These are phyloP conservation scores for Euphorbia celastroides DNA, from an alignment of 441 rosid genomes.

Conservation along the genomic window DNA sequence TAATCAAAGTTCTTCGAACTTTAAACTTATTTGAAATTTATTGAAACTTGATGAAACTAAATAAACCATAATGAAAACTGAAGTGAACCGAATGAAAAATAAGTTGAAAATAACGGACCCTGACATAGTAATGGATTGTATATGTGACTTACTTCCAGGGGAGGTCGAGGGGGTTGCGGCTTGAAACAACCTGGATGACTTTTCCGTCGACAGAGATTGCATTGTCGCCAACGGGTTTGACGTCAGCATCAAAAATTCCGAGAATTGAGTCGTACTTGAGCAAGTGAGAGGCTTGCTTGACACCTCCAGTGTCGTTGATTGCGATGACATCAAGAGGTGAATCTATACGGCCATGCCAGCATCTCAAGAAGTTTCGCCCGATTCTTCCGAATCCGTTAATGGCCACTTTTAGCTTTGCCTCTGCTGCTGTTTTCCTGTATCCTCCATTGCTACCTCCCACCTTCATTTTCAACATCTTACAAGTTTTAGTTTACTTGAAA, in stretches of 20 bases:
- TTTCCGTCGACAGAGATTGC: conserved; percentile 95
- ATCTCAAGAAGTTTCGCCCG: conserved; percentile 89
- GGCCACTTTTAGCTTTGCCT: conserved; percentile 85
- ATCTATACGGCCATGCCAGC: conserved; percentile 86
- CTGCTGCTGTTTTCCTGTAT: conserved; percentile 55
- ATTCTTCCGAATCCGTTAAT: conserved; percentile 85
- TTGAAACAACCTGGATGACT: conserved; percentile 79
- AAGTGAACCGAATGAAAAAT: too few species aligned
- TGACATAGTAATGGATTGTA: too few species aligned
- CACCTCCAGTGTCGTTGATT: conserved; percentile 86
- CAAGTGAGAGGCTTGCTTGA: conserved; percentile 89
- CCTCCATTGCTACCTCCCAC: conserved; percentile 58
- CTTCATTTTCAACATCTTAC: conserved; percentile 25
- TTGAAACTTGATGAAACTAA: too few species aligned
- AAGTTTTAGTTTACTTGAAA: too few species aligned
- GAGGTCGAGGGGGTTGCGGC: conserved; percentile 70
- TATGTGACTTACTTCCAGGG: conserved; percentile 69
- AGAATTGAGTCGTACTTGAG: conserved; percentile 96
- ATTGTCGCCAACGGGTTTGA: conserved; percentile 67
- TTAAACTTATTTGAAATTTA: too few species aligned
- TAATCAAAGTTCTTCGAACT: too few species aligned
- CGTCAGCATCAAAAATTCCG: conserved; percentile 90
- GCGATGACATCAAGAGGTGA: conserved; percentile 63
- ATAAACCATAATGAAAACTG: too few species aligned
- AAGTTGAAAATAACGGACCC: too few species aligned